These are phyloP conservation scores for Cerioporus squamosus DNA, from an alignment of 1,284 basidiomycete species.

Conservation along the genomic window DNA sequence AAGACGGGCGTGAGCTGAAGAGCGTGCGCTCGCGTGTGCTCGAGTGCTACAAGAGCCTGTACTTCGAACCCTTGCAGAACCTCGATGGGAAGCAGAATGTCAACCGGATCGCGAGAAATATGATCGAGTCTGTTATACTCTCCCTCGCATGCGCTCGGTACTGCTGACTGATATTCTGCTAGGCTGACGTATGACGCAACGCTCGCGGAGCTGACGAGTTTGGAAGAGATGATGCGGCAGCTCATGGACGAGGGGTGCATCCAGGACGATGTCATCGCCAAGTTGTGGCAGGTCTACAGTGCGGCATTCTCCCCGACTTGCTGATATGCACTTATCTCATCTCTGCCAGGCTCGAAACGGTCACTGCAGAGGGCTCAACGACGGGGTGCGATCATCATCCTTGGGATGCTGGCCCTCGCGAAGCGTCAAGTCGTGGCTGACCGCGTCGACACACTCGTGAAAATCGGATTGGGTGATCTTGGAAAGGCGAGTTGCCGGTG, in stretches of 20 bases:
- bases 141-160: neutral
- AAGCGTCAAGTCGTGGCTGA: conserved; percentile 87
- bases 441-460: conserved; percentile 84
- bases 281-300: conserved; percentile 97
- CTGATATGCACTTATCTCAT: neutral
- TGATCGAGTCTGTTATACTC: conserved; percentile 80
- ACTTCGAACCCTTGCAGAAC: conserved; percentile 82
- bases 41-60: conserved; percentile 89
- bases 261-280: conserved; percentile 84
- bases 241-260: conserved; percentile 91
- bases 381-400: conserved; percentile 91
- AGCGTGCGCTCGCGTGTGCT: conserved; percentile 87
- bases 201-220: conserved; percentile 92
- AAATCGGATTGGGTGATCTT: conserved; percentile 85
- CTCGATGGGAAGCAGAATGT: conserved; percentile 85
- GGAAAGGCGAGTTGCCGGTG: conserved; percentile 67
- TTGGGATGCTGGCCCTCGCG: conserved; percentile 94
- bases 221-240: conserved; percentile 95
- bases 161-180: conserved; percentile 3
- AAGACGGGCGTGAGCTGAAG: conserved; percentile 88
- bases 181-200: conserved; percentile 91
- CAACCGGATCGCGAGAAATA: conserved; percentile 96
- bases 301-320: conserved; percentile 33
- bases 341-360: conserved; percentile 58
- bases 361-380: conserved; percentile 83